phyloP scores from a whole-genome alignment of 2,329 filamentous ascomycete genomes.

The Ceratocystis papillata region DNA sequence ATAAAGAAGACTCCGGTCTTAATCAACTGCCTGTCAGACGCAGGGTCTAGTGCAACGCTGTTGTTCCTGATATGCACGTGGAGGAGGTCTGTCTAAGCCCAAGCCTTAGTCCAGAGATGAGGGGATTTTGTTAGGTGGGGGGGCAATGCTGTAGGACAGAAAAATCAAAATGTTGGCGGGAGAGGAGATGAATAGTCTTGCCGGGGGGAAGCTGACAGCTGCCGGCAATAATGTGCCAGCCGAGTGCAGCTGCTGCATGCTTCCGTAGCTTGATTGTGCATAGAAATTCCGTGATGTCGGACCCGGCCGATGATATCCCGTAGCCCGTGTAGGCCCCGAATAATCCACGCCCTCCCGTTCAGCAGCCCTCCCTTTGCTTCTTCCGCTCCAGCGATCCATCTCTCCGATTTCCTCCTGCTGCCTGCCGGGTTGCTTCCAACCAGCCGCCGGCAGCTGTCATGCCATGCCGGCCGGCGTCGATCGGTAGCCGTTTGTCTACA shows the following conservation, averaged over 20 bases:
- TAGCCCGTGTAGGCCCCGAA: no score
- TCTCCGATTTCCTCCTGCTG: background rate
- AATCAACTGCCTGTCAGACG: no score
- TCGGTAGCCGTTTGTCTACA: background rate
- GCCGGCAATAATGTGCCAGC: background rate
- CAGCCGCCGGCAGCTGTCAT: constrained; percentile 13
- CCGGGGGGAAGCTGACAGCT: background rate
- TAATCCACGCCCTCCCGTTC: no score
- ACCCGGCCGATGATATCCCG: no score
- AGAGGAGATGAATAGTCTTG: no score
- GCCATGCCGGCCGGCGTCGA: background rate
- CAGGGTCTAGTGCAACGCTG: background rate
- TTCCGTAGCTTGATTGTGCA: background rate
- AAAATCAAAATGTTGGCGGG: background rate
- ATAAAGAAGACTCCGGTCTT: no score
- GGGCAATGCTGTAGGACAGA: background rate
- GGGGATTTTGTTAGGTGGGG: background rate
- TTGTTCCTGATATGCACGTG: background rate
- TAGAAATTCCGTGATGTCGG: no score
- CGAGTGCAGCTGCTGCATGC: background rate
- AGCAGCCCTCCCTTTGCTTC: background rate
- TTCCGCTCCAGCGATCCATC: background rate
- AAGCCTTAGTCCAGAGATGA: background rate
- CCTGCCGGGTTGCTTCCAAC: background rate
- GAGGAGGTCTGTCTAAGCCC: background rate